Base-by-base conservation (phyloP, 345 rosid genomes). In the Syzygium jambos region DNA sequence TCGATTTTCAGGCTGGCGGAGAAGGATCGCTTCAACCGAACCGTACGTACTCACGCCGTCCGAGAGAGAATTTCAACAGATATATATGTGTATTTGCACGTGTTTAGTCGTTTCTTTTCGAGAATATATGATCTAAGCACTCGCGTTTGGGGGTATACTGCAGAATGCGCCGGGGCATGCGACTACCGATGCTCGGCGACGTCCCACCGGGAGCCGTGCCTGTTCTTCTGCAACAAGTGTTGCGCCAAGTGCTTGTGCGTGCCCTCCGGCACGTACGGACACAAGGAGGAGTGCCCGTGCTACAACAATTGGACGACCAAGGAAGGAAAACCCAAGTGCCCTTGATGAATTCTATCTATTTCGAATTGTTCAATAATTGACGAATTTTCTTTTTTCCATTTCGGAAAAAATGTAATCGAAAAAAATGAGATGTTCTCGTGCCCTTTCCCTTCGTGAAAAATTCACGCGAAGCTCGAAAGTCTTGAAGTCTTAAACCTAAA, bases 271-370 rank as follows among this genome's bases (percentile, higher is more conserved):
- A 87, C 86, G 4, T 52, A 87, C n/a, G 89, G 89, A 11, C 83
- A 87, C 83, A 57, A 38, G 34, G 84, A 87, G 65, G 89, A 87
- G 83, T 87, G 89, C 84, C 86, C 89, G 7, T 87, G 89, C 89
- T 87, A 87, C 86, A n/a, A 87, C 61, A 84, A 87, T 61, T 59
- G 86, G 89, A 87, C 63, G 86, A 87, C 89, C 22, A 14, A 87
- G 27, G 86, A 84, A 16, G 89, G 89, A 61, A 25, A 9, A 1
- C 88, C 86, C 49, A 87, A 87, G 57, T 87, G 88, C 78, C 88
- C 88, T 51, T 87, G 59, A 80, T 41, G 1, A 9, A 41, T 63
- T 61, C 1, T 29, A 27, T 12, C 30, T 30, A 17, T 27, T 12
- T n/a, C 68, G 34, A 14, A 8, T 61, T 61, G 6, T 13, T n/a